Conservation (phyloP, 192 early-diverging fungal genomes). For the Hyaloraphidium curvatum region DNA sequence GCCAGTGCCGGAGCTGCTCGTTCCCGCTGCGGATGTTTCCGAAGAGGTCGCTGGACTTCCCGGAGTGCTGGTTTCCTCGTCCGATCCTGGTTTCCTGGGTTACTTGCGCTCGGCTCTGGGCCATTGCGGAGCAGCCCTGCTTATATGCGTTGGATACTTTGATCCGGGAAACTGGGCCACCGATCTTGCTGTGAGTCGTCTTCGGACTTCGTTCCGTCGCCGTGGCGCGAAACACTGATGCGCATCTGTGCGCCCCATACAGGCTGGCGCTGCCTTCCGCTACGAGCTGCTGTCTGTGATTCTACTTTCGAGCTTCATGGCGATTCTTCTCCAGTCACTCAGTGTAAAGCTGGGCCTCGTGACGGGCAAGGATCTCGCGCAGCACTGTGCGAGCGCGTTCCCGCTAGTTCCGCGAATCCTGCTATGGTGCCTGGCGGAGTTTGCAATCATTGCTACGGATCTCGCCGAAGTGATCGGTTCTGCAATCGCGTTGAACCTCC, state of each 20-base stretch:
- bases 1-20: too few species aligned
- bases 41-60: too few species aligned
- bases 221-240: neutral
- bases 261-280: conserved; percentile 51
- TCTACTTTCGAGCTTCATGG: conserved; percentile 51
- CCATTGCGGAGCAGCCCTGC: too few species aligned
- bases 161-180: conserved; percentile 83
- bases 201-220: neutral
- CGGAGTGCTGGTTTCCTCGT: too few species aligned
- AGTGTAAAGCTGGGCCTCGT: conserved; percentile 59
- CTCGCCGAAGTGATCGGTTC: conserved; percentile 81
- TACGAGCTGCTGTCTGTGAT: conserved; percentile 57
- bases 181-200: conserved; percentile 27
- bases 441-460: conserved; percentile 64
- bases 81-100: too few species aligned
- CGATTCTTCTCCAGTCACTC: conserved; percentile 53
- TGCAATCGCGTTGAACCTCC: conserved; percentile 57
- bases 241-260: neutral
- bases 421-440: conserved; percentile 50
- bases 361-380: conserved; percentile 49
- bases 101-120: too few species aligned
- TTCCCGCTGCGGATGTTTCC: too few species aligned
- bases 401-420: conserved; percentile 34
- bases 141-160: conserved; percentile 49
- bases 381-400: conserved; percentile 39